A percentile compares a stretch with the other conserved stretches of the same genome.
These are phyloP conservation scores for Trichosanthes truncata DNA, from an alignment of 306 rosid species.

Conservation along the genomic window DNA sequence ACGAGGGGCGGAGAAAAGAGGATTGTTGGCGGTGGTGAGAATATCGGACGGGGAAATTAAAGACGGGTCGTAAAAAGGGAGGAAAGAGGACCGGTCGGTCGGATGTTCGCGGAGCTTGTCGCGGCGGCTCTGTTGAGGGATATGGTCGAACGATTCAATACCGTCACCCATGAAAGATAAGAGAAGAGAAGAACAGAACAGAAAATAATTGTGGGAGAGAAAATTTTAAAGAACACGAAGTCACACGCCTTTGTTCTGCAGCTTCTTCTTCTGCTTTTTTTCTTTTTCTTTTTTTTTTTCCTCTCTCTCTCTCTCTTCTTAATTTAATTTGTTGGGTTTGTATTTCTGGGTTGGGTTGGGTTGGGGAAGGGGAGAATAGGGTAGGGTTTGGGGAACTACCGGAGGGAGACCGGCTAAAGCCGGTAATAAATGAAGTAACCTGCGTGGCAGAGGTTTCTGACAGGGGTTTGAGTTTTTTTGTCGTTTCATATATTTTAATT, in stretches of 20 bases:
- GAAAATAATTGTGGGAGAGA: too few species aligned
- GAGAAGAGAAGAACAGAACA: too few species aligned
- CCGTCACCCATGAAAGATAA: slow-evolving; percentile 56
- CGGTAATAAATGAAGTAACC: slow-evolving; percentile 49
- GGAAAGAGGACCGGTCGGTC: background rate
- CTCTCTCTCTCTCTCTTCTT: background rate
- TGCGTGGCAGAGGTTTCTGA: slow-evolving; percentile 11
- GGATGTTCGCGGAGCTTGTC: slow-evolving; percentile 46
- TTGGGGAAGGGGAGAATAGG: slow-evolving; percentile 23
- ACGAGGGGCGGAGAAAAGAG: slow-evolving; percentile 9
- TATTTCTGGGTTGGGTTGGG: background rate
- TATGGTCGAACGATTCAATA: slow-evolving; percentile 52
- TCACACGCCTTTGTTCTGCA: background rate
- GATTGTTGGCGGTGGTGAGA: background rate
- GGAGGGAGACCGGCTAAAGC: slow-evolving; percentile 46
- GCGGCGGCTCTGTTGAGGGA: slow-evolving; percentile 76
- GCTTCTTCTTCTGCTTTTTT: background rate
- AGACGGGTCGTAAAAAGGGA: slow-evolving; percentile 7
- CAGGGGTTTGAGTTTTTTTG: slow-evolving; percentile 43
- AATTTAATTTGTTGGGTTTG: background rate
- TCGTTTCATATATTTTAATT: slow-evolving; percentile 24
- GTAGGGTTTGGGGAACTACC: slow-evolving; percentile 46
- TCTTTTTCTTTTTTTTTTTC: background rate
- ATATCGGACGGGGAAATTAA: slow-evolving; percentile 11
- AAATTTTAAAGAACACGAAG: too few species aligned